phyloP scores from a whole-genome alignment of 2,329 filamentous ascomycete species.

The Aspergillus neoniger region DNA sequence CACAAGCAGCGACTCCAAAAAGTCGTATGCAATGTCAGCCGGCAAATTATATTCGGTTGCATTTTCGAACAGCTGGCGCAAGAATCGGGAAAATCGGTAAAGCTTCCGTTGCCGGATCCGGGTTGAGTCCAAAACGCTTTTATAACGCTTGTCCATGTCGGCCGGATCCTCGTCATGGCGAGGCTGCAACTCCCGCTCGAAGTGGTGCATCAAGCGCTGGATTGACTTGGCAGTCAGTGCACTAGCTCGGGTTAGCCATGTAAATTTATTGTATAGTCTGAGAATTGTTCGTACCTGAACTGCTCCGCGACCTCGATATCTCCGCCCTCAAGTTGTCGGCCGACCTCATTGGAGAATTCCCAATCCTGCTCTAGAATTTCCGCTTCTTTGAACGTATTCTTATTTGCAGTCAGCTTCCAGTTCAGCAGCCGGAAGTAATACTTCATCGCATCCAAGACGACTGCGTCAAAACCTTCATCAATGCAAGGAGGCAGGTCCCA shows the following conservation, averaged over 20 bases:
- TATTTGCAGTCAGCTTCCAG: constrained; percentile 96
- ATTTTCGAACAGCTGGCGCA: constrained; percentile 94
- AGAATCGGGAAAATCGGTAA: constrained; percentile 87
- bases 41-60: constrained; percentile 89
- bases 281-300: constrained; percentile 62
- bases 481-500: constrained; percentile 97
- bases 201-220: constrained; percentile 82
- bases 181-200: constrained; percentile 84
- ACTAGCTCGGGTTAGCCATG: constrained; percentile 42
- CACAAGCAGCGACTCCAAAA: constrained; percentile 77
- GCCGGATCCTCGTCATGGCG: constrained; percentile 78
- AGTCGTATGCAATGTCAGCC: constrained; percentile 67
- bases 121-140: constrained; percentile 91
- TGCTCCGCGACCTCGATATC: constrained; percentile 97
- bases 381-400: constrained; percentile 98
- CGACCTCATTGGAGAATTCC: constrained; percentile 95
- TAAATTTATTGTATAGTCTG: neutral
- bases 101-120: constrained; percentile 94
- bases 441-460: constrained; percentile 87
- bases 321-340: constrained; percentile 84
- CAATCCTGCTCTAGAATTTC: constrained; percentile 97
- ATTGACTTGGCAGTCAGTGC: constrained; percentile 91
- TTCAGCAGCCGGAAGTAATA: constrained; percentile 99
- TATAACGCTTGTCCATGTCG: constrained; percentile 97
- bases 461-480: constrained; percentile 91